Base-by-base conservation (phyloP, 805 yeast species). In the Cyberlindnera mrakii region DNA sequence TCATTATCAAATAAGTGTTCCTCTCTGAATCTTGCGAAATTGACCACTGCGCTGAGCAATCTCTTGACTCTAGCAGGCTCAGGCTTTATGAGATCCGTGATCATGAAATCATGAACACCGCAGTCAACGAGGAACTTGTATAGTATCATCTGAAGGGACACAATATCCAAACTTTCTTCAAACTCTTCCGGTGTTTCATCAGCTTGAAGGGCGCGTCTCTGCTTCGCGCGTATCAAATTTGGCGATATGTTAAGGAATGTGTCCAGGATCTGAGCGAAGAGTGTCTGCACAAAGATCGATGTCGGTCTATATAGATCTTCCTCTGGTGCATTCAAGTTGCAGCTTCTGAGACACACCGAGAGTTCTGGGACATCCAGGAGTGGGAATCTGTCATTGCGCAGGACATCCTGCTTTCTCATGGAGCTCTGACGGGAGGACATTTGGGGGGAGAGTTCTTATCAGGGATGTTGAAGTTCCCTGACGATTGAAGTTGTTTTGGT, bases 11-110 rank as follows among this genome's bases (percentile, higher is more conserved):
- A 72, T 59, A 81, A 74, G 46, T 85, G 80, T 50, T 81, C 87
- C 52, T 86, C 95, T 51, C 95, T 72, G 55, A 85, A 88, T 44
- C 91, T 67, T 1, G 95, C 95, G 68, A 78, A 89, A 59, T 89
- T 89, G 18, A 88, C 84, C 39, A 88, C 79, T 1, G 93, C 93
- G 58, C 95, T 86, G 23, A 88, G 62, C 17, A 87, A 70, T 37
- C 91, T 66, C 48, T 79, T 67, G 1, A 78, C 70, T 45, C 95
- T 68, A 32, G 60, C 63, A 0, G 85, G 68, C n/a, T 88, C 96
- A 0, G 96, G 96, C 50, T 78, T 79, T 45, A 77, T 69, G 27
- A 89, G 66, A 64, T 89, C 96, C 65, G 76, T 70, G 40, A 88
- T 67, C 35, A 80, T 75, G 56, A 88, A 85, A 60, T 89, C 96